Base-by-base conservation (phyloP, 805 yeast genomes). In the Lipomyces orientalis region DNA sequence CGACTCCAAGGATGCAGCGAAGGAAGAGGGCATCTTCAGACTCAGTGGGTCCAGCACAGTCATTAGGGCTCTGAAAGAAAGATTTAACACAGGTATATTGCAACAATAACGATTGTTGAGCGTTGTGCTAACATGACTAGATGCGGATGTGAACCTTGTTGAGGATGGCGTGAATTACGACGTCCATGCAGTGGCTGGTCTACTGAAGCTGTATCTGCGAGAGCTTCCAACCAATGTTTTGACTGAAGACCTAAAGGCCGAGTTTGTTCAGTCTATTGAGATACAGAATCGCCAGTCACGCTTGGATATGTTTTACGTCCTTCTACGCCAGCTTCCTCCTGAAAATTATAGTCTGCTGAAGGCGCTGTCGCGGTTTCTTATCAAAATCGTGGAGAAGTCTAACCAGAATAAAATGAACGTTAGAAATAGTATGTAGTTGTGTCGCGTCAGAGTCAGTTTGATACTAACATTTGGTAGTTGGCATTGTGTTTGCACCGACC, bases 21-120 rank as follows among this genome's bases (percentile, higher is more conserved):
- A 85, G 69, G 95, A 91, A 77, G 97, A 93, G 75, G 99, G 99
- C 10, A 86, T 94, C 2, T 95, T 95, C 81, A 83, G 99, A 69
- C 81, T 93, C 65, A 91, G 93, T 78, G 98, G 98, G 3, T 91
- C 97, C 49, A 90, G 93, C 64, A 84, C 92, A 1, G 83, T 89
- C 62, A 91, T 91, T 52, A 86, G 88, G 70, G 85, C 82, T 54
- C 82, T 91, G 66, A 90, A 88, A 73, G 90, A 86, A 58, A 82
- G 80, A 58, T 94, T 90, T 80, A 91, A 93, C 75, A 81, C 76
- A 12, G 64, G 67, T 65, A 34, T 12, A 64, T 54, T 6, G 10
- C 5, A 12, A 43, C 7, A 34, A 19, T 51, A 19, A 25, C 7
- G 57, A 37, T 9, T 62, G 22, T 52, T 33, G n/a, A n/a, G 19